Percentiles rank a stretch among this genome's conserved stretches.
These are phyloP conservation scores for Flaveria linearis DNA, from an alignment of 129 eudicot species.

Conservation along the genomic window DNA sequence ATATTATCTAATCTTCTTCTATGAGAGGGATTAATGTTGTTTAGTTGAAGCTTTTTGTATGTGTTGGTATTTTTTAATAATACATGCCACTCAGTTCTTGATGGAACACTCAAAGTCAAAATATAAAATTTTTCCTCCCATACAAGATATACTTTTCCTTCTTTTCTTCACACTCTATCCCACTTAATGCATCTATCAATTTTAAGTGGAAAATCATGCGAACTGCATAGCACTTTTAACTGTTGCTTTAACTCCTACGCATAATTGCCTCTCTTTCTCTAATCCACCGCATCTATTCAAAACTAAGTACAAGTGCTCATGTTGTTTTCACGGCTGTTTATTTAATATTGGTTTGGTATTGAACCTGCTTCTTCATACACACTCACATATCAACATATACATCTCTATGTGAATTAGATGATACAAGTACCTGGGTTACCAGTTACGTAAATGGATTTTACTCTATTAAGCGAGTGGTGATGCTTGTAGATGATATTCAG, in stretches of 20 bases:
- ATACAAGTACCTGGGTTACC: background rate
- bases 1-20: background rate
- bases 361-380: background rate
- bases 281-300: background rate
- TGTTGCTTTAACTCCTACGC: background rate
- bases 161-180: background rate
- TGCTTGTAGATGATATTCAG: background rate
- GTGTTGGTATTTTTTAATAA: background rate
- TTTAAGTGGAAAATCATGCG: background rate
- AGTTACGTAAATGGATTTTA: background rate
- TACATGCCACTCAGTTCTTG: background rate
- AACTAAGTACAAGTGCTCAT: too few species aligned
- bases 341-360: too few species aligned
- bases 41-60: slow-evolving; percentile 3
- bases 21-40: background rate
- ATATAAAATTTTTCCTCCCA: background rate
- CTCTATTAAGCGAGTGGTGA: background rate
- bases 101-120: background rate
- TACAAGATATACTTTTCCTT: background rate
- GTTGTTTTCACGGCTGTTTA: too few species aligned
- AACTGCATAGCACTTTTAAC: background rate
- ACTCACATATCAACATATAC: background rate
- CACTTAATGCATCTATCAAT: background rate
- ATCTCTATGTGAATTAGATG: background rate
- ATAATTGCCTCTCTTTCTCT: background rate